phyloP scores from a whole-genome alignment of 495 filamentous ascomycete species.

The Barbatosphaeria neglecta region DNA sequence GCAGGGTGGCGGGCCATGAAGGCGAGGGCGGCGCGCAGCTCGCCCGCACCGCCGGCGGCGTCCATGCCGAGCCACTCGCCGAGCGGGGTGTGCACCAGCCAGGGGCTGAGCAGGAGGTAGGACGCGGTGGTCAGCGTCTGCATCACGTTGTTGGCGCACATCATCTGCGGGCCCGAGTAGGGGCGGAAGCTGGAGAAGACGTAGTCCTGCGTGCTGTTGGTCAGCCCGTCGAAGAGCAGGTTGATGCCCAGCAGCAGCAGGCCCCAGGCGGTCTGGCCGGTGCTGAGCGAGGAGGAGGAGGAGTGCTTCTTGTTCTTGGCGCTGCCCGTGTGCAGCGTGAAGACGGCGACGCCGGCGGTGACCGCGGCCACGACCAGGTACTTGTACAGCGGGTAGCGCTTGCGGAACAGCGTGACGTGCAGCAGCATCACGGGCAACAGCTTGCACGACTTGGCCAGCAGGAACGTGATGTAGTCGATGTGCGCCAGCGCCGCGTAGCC shows the following conservation, averaged over 20 bases:
- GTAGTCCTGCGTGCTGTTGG: constrained; percentile 92
- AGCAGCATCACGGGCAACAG: constrained; percentile 95
- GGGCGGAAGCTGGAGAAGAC: constrained; percentile 69
- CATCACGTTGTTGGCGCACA: constrained; percentile 93
- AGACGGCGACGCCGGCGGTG: constrained; percentile 84
- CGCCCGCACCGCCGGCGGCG: constrained; percentile 46
- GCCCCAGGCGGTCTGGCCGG: constrained; percentile 50
- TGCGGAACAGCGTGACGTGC: constrained; percentile 84
- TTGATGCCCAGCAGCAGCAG: constrained; percentile 82
- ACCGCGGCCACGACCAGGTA: constrained; percentile 86
- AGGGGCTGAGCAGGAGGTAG: constrained; percentile 71
- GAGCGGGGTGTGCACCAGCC: constrained; percentile 52
- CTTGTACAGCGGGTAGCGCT: constrained; percentile 88
- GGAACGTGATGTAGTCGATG: constrained; percentile 98
- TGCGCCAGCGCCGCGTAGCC: constrained; percentile 88
- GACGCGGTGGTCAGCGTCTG: constrained; percentile 58
- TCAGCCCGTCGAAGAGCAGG: constrained; percentile 87
- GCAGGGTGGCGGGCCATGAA: constrained; percentile 70
- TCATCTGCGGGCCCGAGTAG: constrained; percentile 94
- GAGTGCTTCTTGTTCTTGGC: constrained; percentile 44
- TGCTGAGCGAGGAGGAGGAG: constrained; percentile 14
- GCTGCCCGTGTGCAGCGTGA: constrained; percentile 76
- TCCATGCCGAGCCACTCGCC: constrained; percentile 59
- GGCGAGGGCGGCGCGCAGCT: constrained; percentile 63
- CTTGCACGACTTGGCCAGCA: constrained; percentile 96